phyloP scores from a whole-genome alignment of 768 basidiomycete species.

The Melanogaster broomeanus region DNA sequence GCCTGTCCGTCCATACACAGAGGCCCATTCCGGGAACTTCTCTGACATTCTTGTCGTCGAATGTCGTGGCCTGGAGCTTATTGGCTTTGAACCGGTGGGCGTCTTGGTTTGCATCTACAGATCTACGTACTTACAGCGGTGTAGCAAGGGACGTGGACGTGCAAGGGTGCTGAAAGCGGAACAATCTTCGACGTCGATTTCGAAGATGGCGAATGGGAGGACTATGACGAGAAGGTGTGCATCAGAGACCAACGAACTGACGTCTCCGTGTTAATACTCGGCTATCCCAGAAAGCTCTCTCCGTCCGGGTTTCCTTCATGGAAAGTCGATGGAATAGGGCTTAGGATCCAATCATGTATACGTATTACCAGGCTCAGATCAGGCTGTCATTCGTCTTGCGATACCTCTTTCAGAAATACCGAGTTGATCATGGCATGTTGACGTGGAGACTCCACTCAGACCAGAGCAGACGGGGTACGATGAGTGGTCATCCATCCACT shows the following conservation, averaged over 20 bases:
- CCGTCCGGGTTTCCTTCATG: constrained; percentile 72
- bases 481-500: no score
- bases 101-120: not conserved
- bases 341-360: constrained; percentile 24
- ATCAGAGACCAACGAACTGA: not conserved
- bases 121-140: not conserved
- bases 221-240: constrained; percentile 88
- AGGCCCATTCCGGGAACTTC: constrained; percentile 60
- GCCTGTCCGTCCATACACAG: constrained; percentile 54
- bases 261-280: not conserved
- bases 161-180: constrained; percentile 58
- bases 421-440: no score
- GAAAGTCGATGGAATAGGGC: constrained; percentile 70
- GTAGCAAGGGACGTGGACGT: constrained; percentile 75
- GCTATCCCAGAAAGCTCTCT: constrained; percentile 49
- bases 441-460: no score
- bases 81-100: constrained; percentile 73
- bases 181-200: constrained; percentile 72
- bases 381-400: not conserved
- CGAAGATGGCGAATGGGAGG: constrained; percentile 72
- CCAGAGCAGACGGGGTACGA: no score
- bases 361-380: not conserved
- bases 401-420: not conserved
- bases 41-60: constrained; percentile 72
- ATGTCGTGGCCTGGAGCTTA: constrained; percentile 86